Base-by-base conservation (phyloP, 371 early-diverging fungal species). In the Mucor mucedo region DNA sequence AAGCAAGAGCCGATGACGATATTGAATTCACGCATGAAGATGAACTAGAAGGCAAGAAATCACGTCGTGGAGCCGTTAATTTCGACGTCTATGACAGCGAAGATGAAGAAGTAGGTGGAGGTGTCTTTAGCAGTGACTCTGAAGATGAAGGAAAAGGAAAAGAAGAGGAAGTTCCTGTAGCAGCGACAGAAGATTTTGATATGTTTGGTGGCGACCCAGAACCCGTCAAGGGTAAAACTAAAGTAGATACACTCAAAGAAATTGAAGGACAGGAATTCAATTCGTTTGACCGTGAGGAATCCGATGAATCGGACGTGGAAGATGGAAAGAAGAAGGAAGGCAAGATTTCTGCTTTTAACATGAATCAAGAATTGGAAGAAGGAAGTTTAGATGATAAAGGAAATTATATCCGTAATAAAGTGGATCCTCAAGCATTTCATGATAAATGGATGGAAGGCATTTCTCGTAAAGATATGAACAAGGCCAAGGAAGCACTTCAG, bases 381-480 rank as follows among this genome's bases (percentile, higher is more conserved):
- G 95, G 95, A 7, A 84, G 80, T 44, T 90, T 95, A 70, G 97
- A 96, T 66, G 87, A 86, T 29, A 66, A 82, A 10, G 95, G 95
- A 10, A 94, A 94, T 57, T 96, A 90, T 73, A 77, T 95, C 41
- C 84, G 86, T 40, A 86, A 87, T 68, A 88, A 90, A 59, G 80
- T 83, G 30, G 97, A 96, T 65, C 92, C 93, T 9, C 86, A 93
- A 38, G 87, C 84, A 5, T 86, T 91, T 68, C 95, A 96, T 58
- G 97, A 96, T 70, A 81, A 78, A 58, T 96, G 97, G 97, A 84
- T 96, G 69, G 84, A 90, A 21, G 94, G 90, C 7, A 76, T 95
- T 10, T 85, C 92, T 0, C 80, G 84, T 29, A 79, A 78, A 29
- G 90, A 95, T n/a, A 95, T 96, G 53, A 74, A 82, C 48, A 71